These are phyloP conservation scores for Cytospora chrysosperma DNA, from an alignment of 2,329 filamentous ascomycete genomes.

Conservation along the genomic window DNA sequence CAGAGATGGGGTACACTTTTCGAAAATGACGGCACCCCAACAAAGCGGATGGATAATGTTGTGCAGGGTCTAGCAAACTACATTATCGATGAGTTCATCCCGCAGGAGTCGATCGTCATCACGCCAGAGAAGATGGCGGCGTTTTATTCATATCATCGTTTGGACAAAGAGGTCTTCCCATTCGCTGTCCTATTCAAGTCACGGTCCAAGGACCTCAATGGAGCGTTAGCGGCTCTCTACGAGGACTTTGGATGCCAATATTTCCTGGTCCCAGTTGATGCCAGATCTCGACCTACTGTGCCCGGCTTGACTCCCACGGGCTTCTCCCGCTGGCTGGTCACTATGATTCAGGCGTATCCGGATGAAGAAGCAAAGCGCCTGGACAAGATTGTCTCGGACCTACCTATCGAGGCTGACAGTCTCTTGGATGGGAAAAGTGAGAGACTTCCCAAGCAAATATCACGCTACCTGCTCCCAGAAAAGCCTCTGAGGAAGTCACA, in stretches of 20 bases:
- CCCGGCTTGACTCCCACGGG: slow-evolving; percentile 67
- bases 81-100: slow-evolving; percentile 69
- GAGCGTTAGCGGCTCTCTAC: slow-evolving; percentile 59
- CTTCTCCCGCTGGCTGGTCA: slow-evolving; percentile 69
- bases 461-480: slow-evolving; percentile 68
- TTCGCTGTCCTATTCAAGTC: slow-evolving; percentile 62
- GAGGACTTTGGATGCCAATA: slow-evolving; percentile 56
- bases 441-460: slow-evolving; percentile 75
- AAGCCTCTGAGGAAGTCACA: slow-evolving; percentile 55
- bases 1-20: slow-evolving; percentile 77
- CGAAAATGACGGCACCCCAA: slow-evolving; percentile 64
- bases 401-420: slow-evolving; percentile 61
- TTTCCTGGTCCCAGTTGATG: slow-evolving; percentile 59
- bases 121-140: slow-evolving; percentile 71
- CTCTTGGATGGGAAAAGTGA: slow-evolving; percentile 63
- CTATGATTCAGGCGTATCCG: slow-evolving; percentile 73
- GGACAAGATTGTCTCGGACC: slow-evolving; percentile 63
- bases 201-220: slow-evolving; percentile 40
- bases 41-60: slow-evolving; percentile 66
- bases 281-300: slow-evolving; percentile 53
- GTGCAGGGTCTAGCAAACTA: slow-evolving; percentile 72
- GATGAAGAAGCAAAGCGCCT: slow-evolving; percentile 72
- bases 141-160: slow-evolving; percentile 67
- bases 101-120: slow-evolving; percentile 67
- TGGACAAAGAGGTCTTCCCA: slow-evolving; percentile 65